Percentiles rank a stretch among this genome's conserved stretches.
Evolutionary conservation across 306 rosid genomes (phyloP).

Genomic region (Pueraria montana): DNA sequence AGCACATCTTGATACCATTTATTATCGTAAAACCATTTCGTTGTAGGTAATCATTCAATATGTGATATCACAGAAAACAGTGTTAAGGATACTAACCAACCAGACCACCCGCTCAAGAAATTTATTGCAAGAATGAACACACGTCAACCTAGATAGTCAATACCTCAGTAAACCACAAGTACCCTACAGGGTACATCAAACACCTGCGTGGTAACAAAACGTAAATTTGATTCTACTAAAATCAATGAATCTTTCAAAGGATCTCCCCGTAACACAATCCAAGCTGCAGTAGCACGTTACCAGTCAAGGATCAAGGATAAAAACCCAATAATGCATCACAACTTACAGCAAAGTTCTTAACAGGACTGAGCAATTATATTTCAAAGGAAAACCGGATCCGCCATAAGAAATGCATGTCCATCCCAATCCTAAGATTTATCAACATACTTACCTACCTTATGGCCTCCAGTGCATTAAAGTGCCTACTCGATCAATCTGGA

Average conservation of each 20-base stretch:
- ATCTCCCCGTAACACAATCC: conserved; percentile 29
- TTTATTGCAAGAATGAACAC: background rate
- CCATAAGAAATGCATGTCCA: conserved; percentile 35
- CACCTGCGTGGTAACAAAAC: conserved; percentile 13
- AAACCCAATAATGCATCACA: conserved; percentile 41
- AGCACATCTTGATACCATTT: background rate
- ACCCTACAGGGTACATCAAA: background rate
- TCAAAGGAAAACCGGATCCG: conserved; percentile 31
- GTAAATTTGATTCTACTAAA: conserved; percentile 9
- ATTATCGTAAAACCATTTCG: background rate
- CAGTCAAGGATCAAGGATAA: conserved; percentile 36
- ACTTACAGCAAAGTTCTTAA: conserved; percentile 59
- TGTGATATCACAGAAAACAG: background rate
- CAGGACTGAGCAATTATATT: conserved; percentile 46
- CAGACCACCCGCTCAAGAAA: background rate
- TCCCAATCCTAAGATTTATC: conserved; percentile 52
- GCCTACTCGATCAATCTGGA: conserved; percentile 68
- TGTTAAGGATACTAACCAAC: background rate
- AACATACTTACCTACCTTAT: conserved; percentile 69
- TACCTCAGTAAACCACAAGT: background rate
- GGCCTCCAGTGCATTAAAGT: conserved; percentile 59
- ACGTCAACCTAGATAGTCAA: background rate
- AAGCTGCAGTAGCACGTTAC: conserved; percentile 26
- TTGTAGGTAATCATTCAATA: background rate
- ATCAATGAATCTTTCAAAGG: conserved; percentile 28